A percentile compares a stretch with the other conserved stretches of the same genome.
Evolutionary conservation across 495 filamentous ascomycete genomes (phyloP).

Genomic region (Cryomyces antarcticus): DNA sequence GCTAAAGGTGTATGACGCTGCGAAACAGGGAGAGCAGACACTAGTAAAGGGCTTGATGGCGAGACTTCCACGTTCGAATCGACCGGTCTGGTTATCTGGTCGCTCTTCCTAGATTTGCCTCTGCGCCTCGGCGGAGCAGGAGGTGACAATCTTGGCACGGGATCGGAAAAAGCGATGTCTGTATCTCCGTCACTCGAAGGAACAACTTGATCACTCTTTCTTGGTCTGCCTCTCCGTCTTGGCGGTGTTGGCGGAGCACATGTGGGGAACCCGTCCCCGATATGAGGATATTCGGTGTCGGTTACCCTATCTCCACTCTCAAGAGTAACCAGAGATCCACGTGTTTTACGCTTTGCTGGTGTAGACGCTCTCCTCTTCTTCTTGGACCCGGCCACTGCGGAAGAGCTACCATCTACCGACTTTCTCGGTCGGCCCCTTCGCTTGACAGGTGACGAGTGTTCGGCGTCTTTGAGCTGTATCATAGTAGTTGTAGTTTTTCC

Average conservation of each 20-base stretch:
- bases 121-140: background rate
- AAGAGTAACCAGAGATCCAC: background rate
- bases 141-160: background rate
- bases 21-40: too few species aligned
- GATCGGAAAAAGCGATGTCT: background rate
- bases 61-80: background rate
- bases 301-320: too few species aligned
- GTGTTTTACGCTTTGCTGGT: slow-evolving; percentile 5
- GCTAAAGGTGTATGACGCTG: too few species aligned
- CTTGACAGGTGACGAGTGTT: slow-evolving; percentile 10
- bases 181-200: slow-evolving; percentile 1
- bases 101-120: background rate
- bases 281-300: background rate
- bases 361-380: slow-evolving; percentile 15
- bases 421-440: slow-evolving; percentile 10
- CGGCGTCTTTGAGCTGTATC: slow-evolving; percentile 13
- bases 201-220: slow-evolving; percentile 6
- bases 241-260: slow-evolving; percentile 1
- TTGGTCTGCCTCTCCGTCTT: slow-evolving; percentile 9
- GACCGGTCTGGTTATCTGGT: background rate
- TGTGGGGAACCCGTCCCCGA: background rate
- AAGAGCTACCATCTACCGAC: slow-evolving; percentile 1
- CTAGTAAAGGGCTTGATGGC: too few species aligned
- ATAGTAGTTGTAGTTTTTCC: slow-evolving; percentile 10
- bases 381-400: background rate